Base-by-base conservation (phyloP, 768 basidiomycete genomes). In the Cubamyces lactineus region DNA sequence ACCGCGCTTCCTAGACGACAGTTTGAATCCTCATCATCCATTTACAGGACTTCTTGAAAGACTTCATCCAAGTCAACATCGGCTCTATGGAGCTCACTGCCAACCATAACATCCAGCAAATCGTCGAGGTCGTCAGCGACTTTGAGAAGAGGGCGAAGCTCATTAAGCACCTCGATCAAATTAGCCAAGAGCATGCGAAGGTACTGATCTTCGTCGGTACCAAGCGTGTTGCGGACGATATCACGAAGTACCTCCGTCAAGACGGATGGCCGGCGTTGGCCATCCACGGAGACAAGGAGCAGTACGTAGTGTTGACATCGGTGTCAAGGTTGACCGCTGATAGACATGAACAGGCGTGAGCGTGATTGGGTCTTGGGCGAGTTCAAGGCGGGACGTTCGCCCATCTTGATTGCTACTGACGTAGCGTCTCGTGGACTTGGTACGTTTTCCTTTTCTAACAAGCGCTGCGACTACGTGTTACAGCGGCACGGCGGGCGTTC, bases 211-310 rank as follows among this genome's bases (percentile, higher is more conserved):
- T 99, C 74, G 95, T 98, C 63, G 95, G 88, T 19, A 99, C 97
- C 24, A 99, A 98, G 79, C 85, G 96, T 49, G 93, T 96, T 61
- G 97, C 97, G 53, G 97, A 99, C 75, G 97, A 99, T 66, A 91
- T 99, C 70, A 99, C 97, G 19, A 98, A 98, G 77, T 96, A 94
- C 71, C 82, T 99, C 60, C 90, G 97, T 61, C 91, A 92, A 81
- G 97, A 99, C 71, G 97, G 97, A 15, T 99, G 97, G 97, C 97
- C 97, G n/a, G 97, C 97, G 15, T 81, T 99, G 40, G 96, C 97
- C 56, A 99, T 99, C 71, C 97, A 99, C 72, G 97, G 97, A 70
- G 97, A 99, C 81, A 99, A 99, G 78, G 95, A 95, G 80, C 94
- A 97, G 92, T 96, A 73, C 68, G 91, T 81, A 3, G 19, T 38